Percentiles rank a stretch among this genome's conserved stretches.
These are phyloP conservation scores for Lasiosphaeriaceae sp. DNA, from an alignment of 495 filamentous ascomycete species.

Conservation along the genomic window DNA sequence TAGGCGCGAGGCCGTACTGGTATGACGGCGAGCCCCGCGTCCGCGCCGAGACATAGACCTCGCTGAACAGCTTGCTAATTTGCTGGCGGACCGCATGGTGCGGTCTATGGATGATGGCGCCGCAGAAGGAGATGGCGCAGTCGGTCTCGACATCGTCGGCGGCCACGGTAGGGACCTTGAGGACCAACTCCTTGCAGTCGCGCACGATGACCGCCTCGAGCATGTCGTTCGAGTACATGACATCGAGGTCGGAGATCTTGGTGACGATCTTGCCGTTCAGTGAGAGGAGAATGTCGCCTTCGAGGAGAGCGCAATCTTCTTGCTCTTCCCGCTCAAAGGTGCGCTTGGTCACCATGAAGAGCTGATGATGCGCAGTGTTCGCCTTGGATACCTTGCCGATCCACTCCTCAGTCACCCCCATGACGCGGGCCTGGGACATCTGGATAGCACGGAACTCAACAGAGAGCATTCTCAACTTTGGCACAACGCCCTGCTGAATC, in stretches of 20 bases:
- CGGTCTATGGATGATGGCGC: slow-evolving; percentile 85
- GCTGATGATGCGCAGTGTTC: slow-evolving; percentile 86
- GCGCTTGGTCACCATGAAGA: slow-evolving; percentile 95
- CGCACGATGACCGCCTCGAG: slow-evolving; percentile 87
- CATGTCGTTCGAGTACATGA: slow-evolving; percentile 88
- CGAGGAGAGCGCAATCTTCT: slow-evolving; percentile 58
- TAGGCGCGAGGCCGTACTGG: slow-evolving; percentile 89
- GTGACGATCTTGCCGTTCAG: slow-evolving; percentile 91
- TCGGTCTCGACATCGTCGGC: slow-evolving; percentile 91
- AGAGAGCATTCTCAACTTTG: slow-evolving; percentile 82
- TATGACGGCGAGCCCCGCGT: slow-evolving; percentile 83
- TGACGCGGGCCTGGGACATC: slow-evolving; percentile 96
- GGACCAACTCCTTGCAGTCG: slow-evolving; percentile 69
- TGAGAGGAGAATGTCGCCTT: slow-evolving; percentile 90
- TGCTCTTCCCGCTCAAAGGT: slow-evolving; percentile 66
- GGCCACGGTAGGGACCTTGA: slow-evolving; percentile 80
- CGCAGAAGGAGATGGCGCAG: slow-evolving; percentile 89
- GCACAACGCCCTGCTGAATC: slow-evolving; percentile 73
- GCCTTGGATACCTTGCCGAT: slow-evolving; percentile 80
- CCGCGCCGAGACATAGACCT: slow-evolving; percentile 91
- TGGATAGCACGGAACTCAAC: slow-evolving; percentile 93
- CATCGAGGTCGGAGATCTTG: slow-evolving; percentile 83
- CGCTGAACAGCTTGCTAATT: slow-evolving; percentile 91
- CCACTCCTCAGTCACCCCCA: slow-evolving; percentile 96
- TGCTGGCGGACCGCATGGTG: slow-evolving; percentile 97